Conservation (phyloP, 345 rosid genomes). For the Rhodamnia rubescens region DNA sequence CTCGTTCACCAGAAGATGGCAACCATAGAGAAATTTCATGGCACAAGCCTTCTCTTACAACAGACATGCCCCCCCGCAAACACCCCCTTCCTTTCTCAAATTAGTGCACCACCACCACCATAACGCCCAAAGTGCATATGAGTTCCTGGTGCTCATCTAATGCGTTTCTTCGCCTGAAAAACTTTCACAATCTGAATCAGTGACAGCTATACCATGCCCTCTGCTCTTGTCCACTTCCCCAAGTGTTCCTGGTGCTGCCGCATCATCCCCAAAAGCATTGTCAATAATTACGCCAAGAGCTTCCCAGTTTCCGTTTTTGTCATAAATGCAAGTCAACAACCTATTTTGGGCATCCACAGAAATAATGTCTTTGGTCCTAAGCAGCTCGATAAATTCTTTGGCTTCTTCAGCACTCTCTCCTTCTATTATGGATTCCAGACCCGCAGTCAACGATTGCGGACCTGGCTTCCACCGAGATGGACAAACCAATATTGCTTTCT, state of each 20-base stretch:
- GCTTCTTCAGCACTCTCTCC: conserved; percentile 7
- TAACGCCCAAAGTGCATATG: background rate
- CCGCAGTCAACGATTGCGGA: conserved; percentile 3
- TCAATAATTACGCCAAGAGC: background rate
- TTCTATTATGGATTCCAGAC: conserved; percentile 14
- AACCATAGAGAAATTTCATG: background rate
- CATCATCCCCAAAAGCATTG: background rate
- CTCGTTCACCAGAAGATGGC: background rate
- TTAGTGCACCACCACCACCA: background rate
- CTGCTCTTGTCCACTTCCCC: background rate
- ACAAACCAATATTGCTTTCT: conserved; percentile 12
- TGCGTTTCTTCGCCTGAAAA: background rate
- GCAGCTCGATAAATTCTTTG: conserved; percentile 9
- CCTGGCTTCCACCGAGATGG: conserved; percentile 4
- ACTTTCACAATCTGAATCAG: background rate
- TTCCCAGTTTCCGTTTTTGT: background rate
- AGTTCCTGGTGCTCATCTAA: background rate
- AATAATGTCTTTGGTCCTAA: conserved; percentile 3
- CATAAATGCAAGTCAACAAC: conserved; percentile 5
- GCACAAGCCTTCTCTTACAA: background rate
- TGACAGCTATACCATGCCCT: background rate
- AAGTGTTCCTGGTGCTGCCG: background rate
- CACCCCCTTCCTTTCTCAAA: too few species aligned
- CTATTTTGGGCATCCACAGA: conserved; percentile 2
- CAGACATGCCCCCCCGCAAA: background rate